Base-by-base conservation (phyloP, 805 yeast genomes). In the Wickerhamiella lipophila region DNA sequence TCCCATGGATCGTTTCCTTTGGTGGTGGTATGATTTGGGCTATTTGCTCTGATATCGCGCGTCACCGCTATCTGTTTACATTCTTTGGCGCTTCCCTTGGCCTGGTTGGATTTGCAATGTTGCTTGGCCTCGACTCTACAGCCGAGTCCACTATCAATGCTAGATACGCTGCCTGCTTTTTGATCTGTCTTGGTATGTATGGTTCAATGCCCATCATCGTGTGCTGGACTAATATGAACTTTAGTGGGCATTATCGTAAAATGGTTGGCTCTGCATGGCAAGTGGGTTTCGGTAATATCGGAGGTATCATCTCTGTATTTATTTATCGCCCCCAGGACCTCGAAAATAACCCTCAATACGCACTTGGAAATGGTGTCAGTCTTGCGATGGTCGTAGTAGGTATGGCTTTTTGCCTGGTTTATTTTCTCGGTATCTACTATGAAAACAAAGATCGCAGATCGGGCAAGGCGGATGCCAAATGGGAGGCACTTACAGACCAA, bases 1-100 rank as follows among this genome's bases (percentile, higher is more conserved):
- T 85, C 56, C 94, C 95, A 18, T 86, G 94, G 88, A 70, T 83
- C 38, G 66, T 72, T 22, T 83, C 94, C 0, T 81, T 85, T 58
- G 86, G 81, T 6, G 67, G 75, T 32, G 74, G 80, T 42, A 78
- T 80, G 65, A 57, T 75, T 3, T 54, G 73, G 18, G 89, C 94
- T 0, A 66, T 70, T 50, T 53, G 71, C 50, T 80, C 92, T 0
- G 95, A 85, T 61, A 64, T 59, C 42, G 46, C 66, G 19, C 68
- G 73, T 52, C 67, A 65, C 49, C 56, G 73, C 9, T 67, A 53
- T 46, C 42, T 40, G 30, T 36, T 30, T 12, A 34, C 46, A 1
- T 2, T 52, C 4, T 13, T 54, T 3, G 75, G 77, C 2, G 64
- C 78, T 45, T n/a, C 16, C 6, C 5, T 18, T 4, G 41, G 18